Conservation (phyloP, 1,284 basidiomycete species). For the Austropuccinia psidii region DNA sequence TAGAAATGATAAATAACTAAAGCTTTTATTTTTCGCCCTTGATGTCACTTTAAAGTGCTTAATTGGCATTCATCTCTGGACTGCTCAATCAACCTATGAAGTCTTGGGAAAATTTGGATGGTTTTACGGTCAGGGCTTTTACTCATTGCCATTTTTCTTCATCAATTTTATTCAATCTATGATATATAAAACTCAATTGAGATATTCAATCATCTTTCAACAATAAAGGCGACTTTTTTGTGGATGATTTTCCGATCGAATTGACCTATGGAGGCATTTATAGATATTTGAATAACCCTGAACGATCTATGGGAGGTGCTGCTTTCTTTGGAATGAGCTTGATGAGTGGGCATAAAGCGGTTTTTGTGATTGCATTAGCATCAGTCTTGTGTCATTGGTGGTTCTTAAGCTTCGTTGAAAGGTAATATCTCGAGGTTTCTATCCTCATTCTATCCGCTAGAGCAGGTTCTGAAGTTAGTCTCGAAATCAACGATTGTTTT, state of each 20-base stretch:
- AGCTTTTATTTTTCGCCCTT: neutral
- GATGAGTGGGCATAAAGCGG: constrained; percentile 79
- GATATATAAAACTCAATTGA: constrained; percentile 34
- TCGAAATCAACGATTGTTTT: constrained; percentile 70
- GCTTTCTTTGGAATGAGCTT: constrained; percentile 88
- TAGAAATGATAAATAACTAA: neutral
- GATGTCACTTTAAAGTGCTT: constrained; percentile 57
- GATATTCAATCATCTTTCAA: neutral
- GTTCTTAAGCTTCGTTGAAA: constrained; percentile 47
- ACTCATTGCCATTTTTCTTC: neutral
- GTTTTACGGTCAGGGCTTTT: constrained; percentile 66
- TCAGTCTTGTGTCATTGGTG: constrained; percentile 58
- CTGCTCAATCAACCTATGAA: constrained; percentile 77
- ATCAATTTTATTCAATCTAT: neutral
- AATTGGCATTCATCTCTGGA: constrained; percentile 83
- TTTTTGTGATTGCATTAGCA: constrained; percentile 72
- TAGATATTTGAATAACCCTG: constrained; percentile 84
- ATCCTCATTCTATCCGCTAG: constrained; percentile 54
- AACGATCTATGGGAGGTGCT: constrained; percentile 77
- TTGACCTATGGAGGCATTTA: constrained; percentile 88
- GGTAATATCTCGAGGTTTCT: neutral
- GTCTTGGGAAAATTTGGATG: constrained; percentile 91
- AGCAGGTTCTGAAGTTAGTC: constrained; percentile 82
- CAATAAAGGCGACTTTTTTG: constrained; percentile 70
- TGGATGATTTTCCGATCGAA: constrained; percentile 75